Evolutionary conservation across 345 rosid genomes (phyloP).

Genomic region (Gossypium bickii): DNA sequence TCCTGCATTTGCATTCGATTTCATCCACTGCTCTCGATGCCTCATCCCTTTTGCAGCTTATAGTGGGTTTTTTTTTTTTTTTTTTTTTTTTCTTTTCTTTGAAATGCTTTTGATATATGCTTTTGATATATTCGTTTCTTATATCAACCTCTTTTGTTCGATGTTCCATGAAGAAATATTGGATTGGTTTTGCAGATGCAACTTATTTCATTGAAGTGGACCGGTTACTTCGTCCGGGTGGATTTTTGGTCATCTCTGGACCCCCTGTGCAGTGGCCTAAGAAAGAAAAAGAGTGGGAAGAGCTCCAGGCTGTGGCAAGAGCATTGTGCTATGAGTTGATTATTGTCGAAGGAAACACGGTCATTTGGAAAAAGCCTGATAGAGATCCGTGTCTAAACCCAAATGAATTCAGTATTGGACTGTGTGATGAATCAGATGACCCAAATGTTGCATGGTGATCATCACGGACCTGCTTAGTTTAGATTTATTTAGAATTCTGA

Average conservation of each 20-base stretch:
- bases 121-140: neutral
- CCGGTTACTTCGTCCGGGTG: constrained; percentile 83
- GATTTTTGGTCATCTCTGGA: constrained; percentile 89
- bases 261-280: constrained; percentile 99
- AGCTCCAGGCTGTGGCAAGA: constrained; percentile 90
- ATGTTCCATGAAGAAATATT: constrained; percentile 27
- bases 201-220: constrained; percentile 91
- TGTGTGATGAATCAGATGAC: constrained; percentile 63
- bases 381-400: constrained; percentile 73
- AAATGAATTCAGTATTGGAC: constrained; percentile 69
- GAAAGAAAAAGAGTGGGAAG: constrained; percentile 98
- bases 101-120: neutral
- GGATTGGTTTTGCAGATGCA: constrained; percentile 80
- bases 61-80: constrained; percentile 51
- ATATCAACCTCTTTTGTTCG: neutral
- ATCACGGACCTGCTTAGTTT: constrained; percentile 9
- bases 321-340: constrained; percentile 83
- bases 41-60: constrained; percentile 92
- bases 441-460: constrained; percentile 75
- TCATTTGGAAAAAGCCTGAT: constrained; percentile 85
- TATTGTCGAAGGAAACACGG: constrained; percentile 89
- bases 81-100: neutral
- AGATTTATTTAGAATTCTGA: constrained; percentile 3
- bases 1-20: constrained; percentile 87
- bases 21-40: constrained; percentile 88